Evolutionary conservation across 441 rosid species (phyloP), one percentile per base, ranked within the genome.

Genomic region (Manihot esculenta): DNA sequence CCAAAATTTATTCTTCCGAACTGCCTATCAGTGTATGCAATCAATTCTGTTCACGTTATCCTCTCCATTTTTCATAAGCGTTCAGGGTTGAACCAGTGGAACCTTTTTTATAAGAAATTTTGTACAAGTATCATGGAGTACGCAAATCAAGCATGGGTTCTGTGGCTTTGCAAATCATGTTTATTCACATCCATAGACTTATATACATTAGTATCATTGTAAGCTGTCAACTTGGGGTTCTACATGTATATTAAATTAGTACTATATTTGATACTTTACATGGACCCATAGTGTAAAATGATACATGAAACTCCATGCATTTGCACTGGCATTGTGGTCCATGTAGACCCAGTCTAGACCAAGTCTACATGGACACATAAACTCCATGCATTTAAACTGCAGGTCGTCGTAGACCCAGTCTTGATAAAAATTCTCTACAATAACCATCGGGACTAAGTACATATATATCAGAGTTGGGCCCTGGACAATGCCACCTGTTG

Each of bases 1-100:
- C 83, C 17, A 86, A 78, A 76, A 70, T 89, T 38, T 88, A 74
- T 76, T 56, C 83, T 5, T 84, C 84, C 2, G 91, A 91, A 76
- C 81, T 88, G 71, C 91, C 91, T 21, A 51, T 88, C 62, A 76
- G 80, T 75, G 97, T 87, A 83, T 76, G 81, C 62, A 54, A 55
- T 41, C 42, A 44, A 69, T 53, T 35, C 4, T 3, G 38, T 48
- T 41, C 55, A 18, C 45, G 38, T 27, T 57, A 51, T 47, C 50
- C 42, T 45, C 38, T 24, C 30, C 17, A 73, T 62, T 57, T 24
- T 54, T 53, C 33, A 12, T 15, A 17, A 66, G 17, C 7, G 0
- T 60, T 44, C 23, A 15, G 33, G 10, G 18, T 48, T 10, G 7
- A 20, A 18, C 26, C 5, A 11, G 11, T 12, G 45, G 30, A 18